Percentiles rank a stretch among this genome's conserved stretches.
Conservation (phyloP, 257 asterid species). For the Lithospermum erythrorhizon region DNA sequence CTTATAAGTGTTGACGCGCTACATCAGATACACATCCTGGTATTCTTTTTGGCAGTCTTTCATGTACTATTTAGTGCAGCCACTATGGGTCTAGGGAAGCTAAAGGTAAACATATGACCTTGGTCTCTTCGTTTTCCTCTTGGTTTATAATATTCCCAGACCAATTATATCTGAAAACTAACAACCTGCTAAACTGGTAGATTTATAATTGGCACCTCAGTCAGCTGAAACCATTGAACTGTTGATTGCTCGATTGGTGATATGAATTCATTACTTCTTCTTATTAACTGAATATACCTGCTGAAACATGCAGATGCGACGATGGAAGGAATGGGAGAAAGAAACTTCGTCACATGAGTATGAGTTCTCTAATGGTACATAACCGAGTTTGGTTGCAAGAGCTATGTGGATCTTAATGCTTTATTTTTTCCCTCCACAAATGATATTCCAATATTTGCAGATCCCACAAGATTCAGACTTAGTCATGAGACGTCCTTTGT, state of each 20-base stretch:
- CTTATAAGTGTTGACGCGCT: slow-evolving; percentile 35
- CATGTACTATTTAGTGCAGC: slow-evolving; percentile 70
- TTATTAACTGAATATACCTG: neutral
- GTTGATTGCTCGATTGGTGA: neutral
- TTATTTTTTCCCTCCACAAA: neutral
- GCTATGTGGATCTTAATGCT: neutral
- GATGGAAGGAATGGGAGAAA: slow-evolving; percentile 94
- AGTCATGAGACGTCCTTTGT: slow-evolving; percentile 92
- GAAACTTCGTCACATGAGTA: slow-evolving; percentile 64
- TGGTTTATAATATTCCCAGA: neutral
- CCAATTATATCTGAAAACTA: neutral
- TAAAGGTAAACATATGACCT: slow-evolving; percentile 41
- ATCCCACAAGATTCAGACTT: slow-evolving; percentile 89
- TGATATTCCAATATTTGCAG: slow-evolving; percentile 26
- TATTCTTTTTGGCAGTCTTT: slow-evolving; percentile 82
- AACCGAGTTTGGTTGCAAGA: neutral
- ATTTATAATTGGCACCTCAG: too few relatives aligned
- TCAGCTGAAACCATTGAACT: neutral
- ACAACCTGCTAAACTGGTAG: too few relatives aligned
- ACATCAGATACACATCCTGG: slow-evolving; percentile 88
- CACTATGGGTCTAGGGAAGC: slow-evolving; percentile 87
- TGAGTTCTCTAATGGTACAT: slow-evolving; percentile 71
- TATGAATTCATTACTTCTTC: too few relatives aligned
- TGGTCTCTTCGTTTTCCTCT: neutral
- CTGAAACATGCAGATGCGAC: slow-evolving; percentile 49